Conservation (phyloP, 441 rosid genomes). For the Euphorbia schlechtendalii region DNA sequence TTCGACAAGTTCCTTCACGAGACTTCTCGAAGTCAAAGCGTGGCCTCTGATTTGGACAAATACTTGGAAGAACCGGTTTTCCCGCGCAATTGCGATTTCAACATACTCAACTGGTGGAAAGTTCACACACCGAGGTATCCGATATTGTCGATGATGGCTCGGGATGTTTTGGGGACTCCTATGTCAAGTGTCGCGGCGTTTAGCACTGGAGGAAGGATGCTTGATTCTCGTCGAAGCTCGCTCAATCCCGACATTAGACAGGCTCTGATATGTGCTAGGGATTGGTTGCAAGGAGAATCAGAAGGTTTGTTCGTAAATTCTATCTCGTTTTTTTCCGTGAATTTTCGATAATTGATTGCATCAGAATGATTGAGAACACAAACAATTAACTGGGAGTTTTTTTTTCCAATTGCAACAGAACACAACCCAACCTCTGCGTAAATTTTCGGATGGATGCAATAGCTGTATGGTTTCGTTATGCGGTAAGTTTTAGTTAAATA, state of each 20-base stretch:
- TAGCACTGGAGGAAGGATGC: conserved; percentile 44
- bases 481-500: too few species aligned
- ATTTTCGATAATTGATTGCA: too few species aligned
- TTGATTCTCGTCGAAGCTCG: conserved; percentile 47
- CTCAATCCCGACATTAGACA: conserved; percentile 60
- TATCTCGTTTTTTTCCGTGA: too few species aligned
- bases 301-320: conserved; percentile 63
- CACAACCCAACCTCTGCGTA: too few species aligned
- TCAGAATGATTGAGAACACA: too few species aligned
- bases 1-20: conserved; percentile 89
- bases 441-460: too few species aligned
- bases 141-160: conserved; percentile 87
- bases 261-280: conserved; percentile 77
- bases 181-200: conserved; percentile 59
- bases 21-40: conserved; percentile 64
- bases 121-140: conserved; percentile 95
- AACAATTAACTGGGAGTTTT: too few species aligned
- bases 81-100: conserved; percentile 82
- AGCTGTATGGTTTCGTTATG: too few species aligned
- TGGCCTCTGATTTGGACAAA: conserved; percentile 68
- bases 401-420: too few species aligned
- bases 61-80: conserved; percentile 87
- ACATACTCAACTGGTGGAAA: conserved; percentile 89
- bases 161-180: conserved; percentile 80
- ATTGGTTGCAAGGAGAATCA: conserved; percentile 61